These are phyloP conservation scores for Porodaedalea pini DNA, from an alignment of 1,284 basidiomycete genomes.

Conservation along the genomic window DNA sequence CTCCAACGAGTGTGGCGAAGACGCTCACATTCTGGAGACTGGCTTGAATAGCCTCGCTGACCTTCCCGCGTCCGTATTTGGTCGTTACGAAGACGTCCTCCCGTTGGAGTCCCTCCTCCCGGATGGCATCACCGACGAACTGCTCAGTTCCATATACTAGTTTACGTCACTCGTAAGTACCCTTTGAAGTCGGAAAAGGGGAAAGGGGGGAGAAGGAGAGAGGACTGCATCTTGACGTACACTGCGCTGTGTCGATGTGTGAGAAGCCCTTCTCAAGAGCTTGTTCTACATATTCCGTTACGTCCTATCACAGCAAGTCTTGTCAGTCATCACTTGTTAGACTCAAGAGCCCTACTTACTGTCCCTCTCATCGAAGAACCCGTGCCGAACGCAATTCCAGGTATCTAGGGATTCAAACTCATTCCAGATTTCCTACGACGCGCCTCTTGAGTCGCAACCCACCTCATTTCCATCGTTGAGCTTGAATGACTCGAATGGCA, in stretches of 20 bases:
- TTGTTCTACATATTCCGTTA: conserved; percentile 36
- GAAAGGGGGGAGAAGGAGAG: neutral
- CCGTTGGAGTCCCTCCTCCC: conserved; percentile 45
- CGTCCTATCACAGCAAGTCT: conserved; percentile 26
- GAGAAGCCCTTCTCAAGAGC: conserved; percentile 31
- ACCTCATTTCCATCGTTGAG: conserved; percentile 51
- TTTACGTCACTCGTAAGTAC: conserved; percentile 25
- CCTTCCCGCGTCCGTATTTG: conserved; percentile 45
- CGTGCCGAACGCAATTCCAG: conserved; percentile 54
- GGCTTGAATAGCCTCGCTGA: conserved; percentile 37
- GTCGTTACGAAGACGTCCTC: conserved; percentile 56
- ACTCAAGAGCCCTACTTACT: conserved; percentile 4
- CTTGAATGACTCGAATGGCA: conserved; percentile 47
- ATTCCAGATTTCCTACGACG: neutral
- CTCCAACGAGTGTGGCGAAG: neutral
- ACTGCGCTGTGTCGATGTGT: conserved; percentile 30
- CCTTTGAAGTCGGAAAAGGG: too few species aligned
- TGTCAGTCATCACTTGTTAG: neutral
- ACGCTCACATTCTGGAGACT: conserved; percentile 38
- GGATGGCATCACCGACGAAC: conserved; percentile 48
- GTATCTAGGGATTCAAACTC: conserved; percentile 41
- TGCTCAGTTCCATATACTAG: conserved; percentile 50
- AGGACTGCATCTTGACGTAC: too few species aligned
- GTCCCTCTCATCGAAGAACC: conserved; percentile 45
- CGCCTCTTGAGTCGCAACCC: neutral